Evolutionary conservation across 768 basidiomycete genomes (phyloP).

Genomic region (Leucocoprinus leucothites): DNA sequence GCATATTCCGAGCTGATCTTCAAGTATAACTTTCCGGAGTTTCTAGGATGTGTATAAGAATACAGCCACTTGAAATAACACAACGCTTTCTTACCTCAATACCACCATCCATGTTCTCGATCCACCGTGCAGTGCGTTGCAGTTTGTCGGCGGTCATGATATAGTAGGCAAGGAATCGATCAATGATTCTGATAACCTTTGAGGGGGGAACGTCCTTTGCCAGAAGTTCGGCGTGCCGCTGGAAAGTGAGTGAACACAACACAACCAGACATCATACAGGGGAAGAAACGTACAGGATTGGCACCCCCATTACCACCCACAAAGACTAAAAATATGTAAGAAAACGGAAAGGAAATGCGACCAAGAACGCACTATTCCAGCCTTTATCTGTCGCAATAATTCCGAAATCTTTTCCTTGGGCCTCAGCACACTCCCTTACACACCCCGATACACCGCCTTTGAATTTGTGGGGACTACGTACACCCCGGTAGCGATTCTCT

Average conservation of each 20-base stretch:
- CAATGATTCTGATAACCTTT: constrained; percentile 56
- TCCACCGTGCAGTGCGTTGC: constrained; percentile 71
- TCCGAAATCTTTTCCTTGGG: constrained; percentile 69
- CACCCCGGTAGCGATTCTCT: constrained; percentile 70
- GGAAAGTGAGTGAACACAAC: constrained; percentile 21
- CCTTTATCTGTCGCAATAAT: constrained; percentile 77
- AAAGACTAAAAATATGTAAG: constrained; percentile 37
- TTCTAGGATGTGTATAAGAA: constrained; percentile 31
- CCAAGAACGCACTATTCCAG: constrained; percentile 51
- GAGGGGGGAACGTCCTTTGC: constrained; percentile 63
- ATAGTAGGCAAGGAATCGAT: constrained; percentile 66
- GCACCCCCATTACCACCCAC: constrained; percentile 72
- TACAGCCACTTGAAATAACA: background rate
- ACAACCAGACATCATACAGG: background rate
- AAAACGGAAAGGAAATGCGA: background rate
- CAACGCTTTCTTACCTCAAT: constrained; percentile 40
- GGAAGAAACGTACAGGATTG: constrained; percentile 29
- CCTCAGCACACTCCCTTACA: constrained; percentile 75
- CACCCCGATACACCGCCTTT: constrained; percentile 79
- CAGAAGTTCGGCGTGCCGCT: constrained; percentile 61
- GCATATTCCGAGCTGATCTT: constrained; percentile 73
- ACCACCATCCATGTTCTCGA: constrained; percentile 67
- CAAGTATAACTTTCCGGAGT: constrained; percentile 59
- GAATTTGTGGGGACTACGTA: constrained; percentile 69
- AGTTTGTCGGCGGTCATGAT: constrained; percentile 72